Percentiles rank a stretch among this genome's conserved stretches.
These are phyloP conservation scores for Secale cereale DNA, from an alignment of 176 grass and related monocot genomes.

Conservation along the genomic window DNA sequence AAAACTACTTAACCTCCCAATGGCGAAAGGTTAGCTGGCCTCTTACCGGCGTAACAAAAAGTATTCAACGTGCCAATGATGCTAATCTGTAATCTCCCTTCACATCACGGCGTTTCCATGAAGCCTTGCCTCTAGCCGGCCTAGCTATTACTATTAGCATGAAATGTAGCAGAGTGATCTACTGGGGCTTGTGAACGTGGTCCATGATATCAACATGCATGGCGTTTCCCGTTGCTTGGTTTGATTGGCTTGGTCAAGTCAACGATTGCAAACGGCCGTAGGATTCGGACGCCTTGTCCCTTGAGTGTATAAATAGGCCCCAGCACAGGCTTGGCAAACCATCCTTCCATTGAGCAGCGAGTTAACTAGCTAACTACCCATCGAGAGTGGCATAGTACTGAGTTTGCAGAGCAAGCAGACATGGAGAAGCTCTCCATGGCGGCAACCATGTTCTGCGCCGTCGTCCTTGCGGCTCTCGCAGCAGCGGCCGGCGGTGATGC, in stretches of 20 bases:
- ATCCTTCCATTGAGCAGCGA: not conserved
- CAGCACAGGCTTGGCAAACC: not conserved
- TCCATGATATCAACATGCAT: not conserved
- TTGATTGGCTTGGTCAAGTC: not conserved
- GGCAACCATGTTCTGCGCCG: not conserved
- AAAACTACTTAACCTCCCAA: not conserved
- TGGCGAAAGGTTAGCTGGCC: not conserved
- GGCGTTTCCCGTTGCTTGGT: not conserved
- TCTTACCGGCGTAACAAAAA: too few species aligned
- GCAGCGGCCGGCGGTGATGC: not conserved
- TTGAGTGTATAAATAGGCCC: not conserved
- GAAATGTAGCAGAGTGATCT: too few species aligned
- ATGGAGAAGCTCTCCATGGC: constrained; percentile 25
- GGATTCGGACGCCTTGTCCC: not conserved
- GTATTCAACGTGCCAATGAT: too few species aligned
- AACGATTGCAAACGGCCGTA: not conserved
- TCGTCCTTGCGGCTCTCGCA: not conserved
- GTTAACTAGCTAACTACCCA: not conserved
- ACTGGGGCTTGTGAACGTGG: too few species aligned
- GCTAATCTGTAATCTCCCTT: too few species aligned
- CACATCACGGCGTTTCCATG: too few species aligned
- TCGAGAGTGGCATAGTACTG: not conserved
- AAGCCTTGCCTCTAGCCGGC: too few species aligned
- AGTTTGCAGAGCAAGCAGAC: not conserved
- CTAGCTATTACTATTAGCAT: too few species aligned